phyloP scores from a whole-genome alignment of 2,329 filamentous ascomycete species.

The Xylaria digitata region DNA sequence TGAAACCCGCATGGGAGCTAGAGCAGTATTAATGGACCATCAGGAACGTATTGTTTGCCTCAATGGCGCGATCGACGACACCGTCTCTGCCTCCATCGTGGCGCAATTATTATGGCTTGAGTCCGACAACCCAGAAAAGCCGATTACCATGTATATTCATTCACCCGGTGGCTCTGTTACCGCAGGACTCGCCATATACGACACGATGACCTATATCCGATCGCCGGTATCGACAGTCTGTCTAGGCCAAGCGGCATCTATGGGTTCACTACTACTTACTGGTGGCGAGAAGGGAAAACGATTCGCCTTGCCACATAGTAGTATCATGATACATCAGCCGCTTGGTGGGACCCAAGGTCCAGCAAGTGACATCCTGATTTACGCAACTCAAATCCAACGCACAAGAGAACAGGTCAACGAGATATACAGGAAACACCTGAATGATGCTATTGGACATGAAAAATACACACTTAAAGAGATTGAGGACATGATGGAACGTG shows the following conservation, averaged over 20 bases:
- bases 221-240: constrained; percentile 95
- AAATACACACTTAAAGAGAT: constrained; percentile 85
- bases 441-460: constrained; percentile 77
- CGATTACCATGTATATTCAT: constrained; percentile 98
- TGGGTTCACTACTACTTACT: constrained; percentile 89
- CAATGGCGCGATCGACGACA: constrained; percentile 91
- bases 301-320: constrained; percentile 90
- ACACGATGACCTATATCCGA: constrained; percentile 97
- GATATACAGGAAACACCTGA: constrained; percentile 90
- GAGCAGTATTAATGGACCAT: constrained; percentile 12
- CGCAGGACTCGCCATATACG: constrained; percentile 91
- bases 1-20: constrained; percentile 37
- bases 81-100: constrained; percentile 90
- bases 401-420: constrained; percentile 86
- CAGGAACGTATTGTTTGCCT: constrained; percentile 94
- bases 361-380: constrained; percentile 89
- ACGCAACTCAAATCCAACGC: constrained; percentile 94
- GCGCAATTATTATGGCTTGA: constrained; percentile 98
- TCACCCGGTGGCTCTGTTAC: constrained; percentile 93
- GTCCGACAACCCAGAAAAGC: constrained; percentile 93
- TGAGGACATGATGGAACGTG: constrained; percentile 94
- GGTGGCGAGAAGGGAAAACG: constrained; percentile 87
- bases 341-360: constrained; percentile 76
- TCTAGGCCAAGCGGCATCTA: constrained; percentile 91
- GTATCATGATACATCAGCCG: constrained; percentile 98